Base-by-base conservation (phyloP, 2,329 filamentous ascomycete genomes). In the Macrophomina phaseolina region DNA sequence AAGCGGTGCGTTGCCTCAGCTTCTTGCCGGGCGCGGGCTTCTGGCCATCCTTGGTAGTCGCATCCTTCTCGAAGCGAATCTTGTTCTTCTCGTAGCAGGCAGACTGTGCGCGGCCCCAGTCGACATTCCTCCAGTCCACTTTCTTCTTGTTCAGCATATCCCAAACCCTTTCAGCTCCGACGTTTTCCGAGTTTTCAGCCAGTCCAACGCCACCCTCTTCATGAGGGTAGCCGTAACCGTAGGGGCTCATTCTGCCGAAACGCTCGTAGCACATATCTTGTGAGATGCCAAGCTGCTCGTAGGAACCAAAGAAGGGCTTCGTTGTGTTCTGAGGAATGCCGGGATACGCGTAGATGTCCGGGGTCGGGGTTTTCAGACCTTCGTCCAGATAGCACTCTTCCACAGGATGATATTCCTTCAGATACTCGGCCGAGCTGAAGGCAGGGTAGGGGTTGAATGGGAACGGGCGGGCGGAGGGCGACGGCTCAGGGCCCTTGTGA, bases 321-420 rank as follows among this genome's bases (percentile, higher is more conserved):
- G 81, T 77, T 75, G 81, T 79, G 73, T 84, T 81, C 69, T 83
- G 81, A 32, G 83, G 82, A 12, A 84, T 73, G 18, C 83, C 83
- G 1, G 84, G 81, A 71, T 91, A 92, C 1, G 87, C 89, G 73
- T 87, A 91, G 32, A 91, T 78, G 69, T 89, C 85, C 0, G 90
- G 90, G 0, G 84, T 83, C 0, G 79, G 72, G 3, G 89, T 76
- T 36, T 81, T 86, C 40, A 63, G 38, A n/a, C 65, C 65, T 51
- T 87, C 79, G 71, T 92, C 89, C 38, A 92, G 80, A 71, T 85
- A 91, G 78, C 90, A 92, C 32, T 58, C 51, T 51, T 86, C 80
- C 14, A 89, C 85, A 18, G 81, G 79, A 64, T 85, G 80, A 70
- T 87, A 81, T 48, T 82, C 79, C 68, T 79, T 78, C 52, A 81